These are phyloP conservation scores for Ophiostoma angusticollis DNA, from an alignment of 2,329 filamentous ascomycete genomes.

Conservation along the genomic window DNA sequence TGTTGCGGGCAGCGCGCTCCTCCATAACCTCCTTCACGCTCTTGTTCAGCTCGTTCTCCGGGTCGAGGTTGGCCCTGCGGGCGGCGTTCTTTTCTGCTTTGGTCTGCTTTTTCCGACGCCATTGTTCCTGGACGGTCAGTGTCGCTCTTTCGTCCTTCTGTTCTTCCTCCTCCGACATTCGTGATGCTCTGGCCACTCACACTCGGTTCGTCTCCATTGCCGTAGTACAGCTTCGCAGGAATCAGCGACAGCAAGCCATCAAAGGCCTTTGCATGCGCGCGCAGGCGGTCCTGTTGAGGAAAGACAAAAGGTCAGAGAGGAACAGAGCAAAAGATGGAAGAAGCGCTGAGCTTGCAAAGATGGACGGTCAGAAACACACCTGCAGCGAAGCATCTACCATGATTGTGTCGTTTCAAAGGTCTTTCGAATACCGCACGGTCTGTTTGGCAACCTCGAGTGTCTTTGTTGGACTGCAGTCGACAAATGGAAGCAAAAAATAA, in stretches of 20 bases:
- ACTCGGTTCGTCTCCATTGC: constrained; percentile 68
- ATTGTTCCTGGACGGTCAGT: constrained; percentile 57
- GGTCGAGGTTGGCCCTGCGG: constrained; percentile 64
- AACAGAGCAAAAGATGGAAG: constrained; percentile 10
- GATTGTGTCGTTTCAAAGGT: background rate
- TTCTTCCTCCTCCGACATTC: background rate
- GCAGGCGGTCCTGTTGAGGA: constrained; percentile 43
- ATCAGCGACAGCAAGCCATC: constrained; percentile 79
- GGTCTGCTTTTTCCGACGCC: constrained; percentile 89
- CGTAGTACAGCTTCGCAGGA: constrained; percentile 83
- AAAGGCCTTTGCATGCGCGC: constrained; percentile 58
- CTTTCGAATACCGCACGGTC: too few relatives aligned
- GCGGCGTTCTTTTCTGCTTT: constrained; percentile 64
- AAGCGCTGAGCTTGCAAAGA: constrained; percentile 12
- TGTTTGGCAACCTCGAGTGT: too few relatives aligned
- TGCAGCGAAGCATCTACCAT: constrained; percentile 14
- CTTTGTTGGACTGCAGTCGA: background rate
- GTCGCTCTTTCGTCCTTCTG: background rate
- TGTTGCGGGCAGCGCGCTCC: constrained; percentile 54
- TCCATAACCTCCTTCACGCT: constrained; percentile 90
- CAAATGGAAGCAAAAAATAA: background rate
- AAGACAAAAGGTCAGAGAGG: background rate
- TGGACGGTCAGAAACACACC: constrained; percentile 12
- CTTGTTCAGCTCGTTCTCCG: constrained; percentile 65
- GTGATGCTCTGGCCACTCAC: constrained; percentile 39